Percentiles rank a stretch among this genome's conserved stretches.
These are phyloP conservation scores for Umbilicaria muhlenbergii DNA, from an alignment of 495 filamentous ascomycete species.

Conservation along the genomic window DNA sequence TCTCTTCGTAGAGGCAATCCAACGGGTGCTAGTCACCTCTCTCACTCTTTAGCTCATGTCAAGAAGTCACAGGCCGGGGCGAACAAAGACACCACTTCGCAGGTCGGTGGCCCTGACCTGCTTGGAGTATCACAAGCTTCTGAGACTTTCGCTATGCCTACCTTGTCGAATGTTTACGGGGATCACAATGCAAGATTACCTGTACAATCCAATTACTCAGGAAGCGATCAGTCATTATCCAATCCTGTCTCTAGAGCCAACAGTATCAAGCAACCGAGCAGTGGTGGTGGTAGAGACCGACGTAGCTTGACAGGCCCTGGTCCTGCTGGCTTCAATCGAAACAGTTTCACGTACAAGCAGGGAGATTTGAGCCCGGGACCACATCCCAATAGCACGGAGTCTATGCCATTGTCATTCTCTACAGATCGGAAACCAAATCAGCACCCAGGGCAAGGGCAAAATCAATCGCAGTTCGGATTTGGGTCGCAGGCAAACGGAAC, in stretches of 20 bases:
- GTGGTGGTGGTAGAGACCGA: slow-evolving; percentile 31
- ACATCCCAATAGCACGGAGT: no score
- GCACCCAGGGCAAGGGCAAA: no score
- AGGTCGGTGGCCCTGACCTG: slow-evolving; percentile 27
- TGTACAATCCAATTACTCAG: slow-evolving; percentile 20
- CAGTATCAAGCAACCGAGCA: slow-evolving; percentile 38
- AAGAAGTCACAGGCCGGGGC: slow-evolving; percentile 53
- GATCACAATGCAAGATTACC: slow-evolving; percentile 1
- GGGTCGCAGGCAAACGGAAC: no score
- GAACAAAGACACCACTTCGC: slow-evolving; percentile 30
- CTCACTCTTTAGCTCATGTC: slow-evolving; percentile 75
- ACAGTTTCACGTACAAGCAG: slow-evolving; percentile 31
- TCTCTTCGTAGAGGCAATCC: slow-evolving; percentile 90
- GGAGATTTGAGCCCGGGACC: background rate
- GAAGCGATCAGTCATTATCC: slow-evolving; percentile 6
- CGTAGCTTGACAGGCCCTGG: slow-evolving; percentile 34
- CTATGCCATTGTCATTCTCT: no score
- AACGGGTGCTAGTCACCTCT: slow-evolving; percentile 78
- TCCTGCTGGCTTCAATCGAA: slow-evolving; percentile 22
- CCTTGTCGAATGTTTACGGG: slow-evolving; percentile 16
- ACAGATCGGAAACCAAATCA: no score
- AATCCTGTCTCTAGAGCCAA: slow-evolving; percentile 41
- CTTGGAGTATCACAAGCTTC: slow-evolving; percentile 3
- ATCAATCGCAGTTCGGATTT: no score
- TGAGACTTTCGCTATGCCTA: slow-evolving; percentile 23